Percentiles rank a stretch among this genome's conserved stretches.
phyloP scores from a whole-genome alignment of 176 grass and related monocot species.

The Lolium perenne region DNA sequence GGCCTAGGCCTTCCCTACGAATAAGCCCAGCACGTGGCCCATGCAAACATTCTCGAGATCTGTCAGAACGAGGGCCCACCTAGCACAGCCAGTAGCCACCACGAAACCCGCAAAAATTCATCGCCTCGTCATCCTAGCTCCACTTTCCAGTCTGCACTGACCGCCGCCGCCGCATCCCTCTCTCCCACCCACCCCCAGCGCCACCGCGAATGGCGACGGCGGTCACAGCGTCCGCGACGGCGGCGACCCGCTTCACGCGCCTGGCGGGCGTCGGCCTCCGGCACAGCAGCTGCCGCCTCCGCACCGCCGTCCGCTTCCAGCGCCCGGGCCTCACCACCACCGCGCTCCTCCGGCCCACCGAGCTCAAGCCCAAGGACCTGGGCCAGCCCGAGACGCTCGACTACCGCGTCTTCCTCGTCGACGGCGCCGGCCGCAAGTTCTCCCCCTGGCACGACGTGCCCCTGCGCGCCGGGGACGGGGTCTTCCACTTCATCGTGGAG shows the following conservation, averaged over 20 bases:
- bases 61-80: constrained; percentile 29
- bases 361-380: constrained; percentile 65
- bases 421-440: constrained; percentile 64
- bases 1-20: background rate
- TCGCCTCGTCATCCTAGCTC: constrained; percentile 32
- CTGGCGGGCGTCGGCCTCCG: constrained; percentile 37
- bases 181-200: background rate
- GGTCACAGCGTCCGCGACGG: constrained; percentile 65
- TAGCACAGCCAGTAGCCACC: constrained; percentile 20
- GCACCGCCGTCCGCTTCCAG: constrained; percentile 49
- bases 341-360: constrained; percentile 50
- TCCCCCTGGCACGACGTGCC: constrained; percentile 98
- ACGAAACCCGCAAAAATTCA: constrained; percentile 28
- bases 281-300: constrained; percentile 23
- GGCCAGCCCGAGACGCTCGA: constrained; percentile 84
- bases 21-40: background rate
- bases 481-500: constrained; percentile 95
- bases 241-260: constrained; percentile 57
- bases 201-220: constrained; percentile 60
- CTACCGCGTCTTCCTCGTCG: constrained; percentile 93
- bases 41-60: background rate
- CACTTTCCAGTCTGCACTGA: constrained; percentile 33
- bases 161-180: constrained; percentile 29
- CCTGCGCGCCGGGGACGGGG: constrained; percentile 77
- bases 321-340: constrained; percentile 55